Evolutionary conservation across 2,329 filamentous ascomycete species (phyloP).

Genomic region (Sporothrix phasma): DNA sequence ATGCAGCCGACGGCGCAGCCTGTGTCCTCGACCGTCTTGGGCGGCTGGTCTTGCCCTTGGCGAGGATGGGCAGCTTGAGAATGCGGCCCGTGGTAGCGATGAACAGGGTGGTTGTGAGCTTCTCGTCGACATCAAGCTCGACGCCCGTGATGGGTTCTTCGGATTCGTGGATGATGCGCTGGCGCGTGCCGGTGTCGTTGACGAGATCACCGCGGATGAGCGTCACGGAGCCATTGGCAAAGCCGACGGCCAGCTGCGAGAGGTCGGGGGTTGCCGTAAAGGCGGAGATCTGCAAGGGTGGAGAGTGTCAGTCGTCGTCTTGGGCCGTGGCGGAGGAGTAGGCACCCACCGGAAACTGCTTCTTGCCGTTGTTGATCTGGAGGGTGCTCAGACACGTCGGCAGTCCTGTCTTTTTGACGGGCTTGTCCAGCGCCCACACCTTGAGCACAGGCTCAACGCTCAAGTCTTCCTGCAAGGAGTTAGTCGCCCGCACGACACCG

Average conservation of each 20-base stretch:
- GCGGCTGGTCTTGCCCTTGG: constrained; percentile 83
- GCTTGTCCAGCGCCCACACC: constrained; percentile 94
- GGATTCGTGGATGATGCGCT: constrained; percentile 90
- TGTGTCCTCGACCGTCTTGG: constrained; percentile 77
- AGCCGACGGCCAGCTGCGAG: constrained; percentile 87
- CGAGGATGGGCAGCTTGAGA: constrained; percentile 75
- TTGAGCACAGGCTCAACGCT: constrained; percentile 81
- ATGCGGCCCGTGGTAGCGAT: constrained; percentile 86
- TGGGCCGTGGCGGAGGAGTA: background rate
- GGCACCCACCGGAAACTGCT: constrained; percentile 71
- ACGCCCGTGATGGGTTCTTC: constrained; percentile 94
- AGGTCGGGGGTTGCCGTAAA: constrained; percentile 82
- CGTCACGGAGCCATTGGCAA: constrained; percentile 89
- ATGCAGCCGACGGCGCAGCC: constrained; percentile 94
- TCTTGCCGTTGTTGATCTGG: constrained; percentile 77
- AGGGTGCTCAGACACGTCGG: constrained; percentile 83
- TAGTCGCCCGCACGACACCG: background rate
- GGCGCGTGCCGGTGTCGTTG: constrained; percentile 87
- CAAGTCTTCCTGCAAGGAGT: constrained; percentile 58
- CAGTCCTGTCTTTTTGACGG: constrained; percentile 84
- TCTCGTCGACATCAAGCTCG: constrained; percentile 55
- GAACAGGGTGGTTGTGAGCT: constrained; percentile 70
- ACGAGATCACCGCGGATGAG: constrained; percentile 90
- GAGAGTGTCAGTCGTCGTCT: background rate
- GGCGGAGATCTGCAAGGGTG: constrained; percentile 57